A percentile compares a stretch with the other conserved stretches of the same genome.
phyloP scores from a whole-genome alignment of 331 rosid genomes.

The Pyracantha coccinea region DNA sequence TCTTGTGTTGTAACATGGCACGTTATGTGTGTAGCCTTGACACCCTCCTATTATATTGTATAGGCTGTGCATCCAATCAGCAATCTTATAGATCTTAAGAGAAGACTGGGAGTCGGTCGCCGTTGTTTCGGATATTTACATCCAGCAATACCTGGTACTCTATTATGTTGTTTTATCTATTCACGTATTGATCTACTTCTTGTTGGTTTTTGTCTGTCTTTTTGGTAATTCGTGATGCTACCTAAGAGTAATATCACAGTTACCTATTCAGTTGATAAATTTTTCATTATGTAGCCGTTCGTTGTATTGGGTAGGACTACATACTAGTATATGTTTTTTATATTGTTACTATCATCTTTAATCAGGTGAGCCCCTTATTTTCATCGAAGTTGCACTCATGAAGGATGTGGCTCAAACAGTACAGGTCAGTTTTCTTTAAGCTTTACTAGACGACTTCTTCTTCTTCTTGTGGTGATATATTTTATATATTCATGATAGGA shows the following conservation, averaged over 20 bases:
- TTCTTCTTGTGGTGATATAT: neutral
- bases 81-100: conserved; percentile 94
- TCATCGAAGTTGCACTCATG: conserved; percentile 87
- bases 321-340: neutral
- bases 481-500: conserved; percentile 40
- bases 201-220: neutral
- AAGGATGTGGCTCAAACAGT: conserved; percentile 66
- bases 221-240: neutral
- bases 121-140: conserved; percentile 95
- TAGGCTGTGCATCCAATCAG: conserved; percentile 99
- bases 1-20: conserved; percentile 6
- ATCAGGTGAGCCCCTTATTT: conserved; percentile 83
- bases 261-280: neutral
- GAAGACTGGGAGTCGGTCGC: conserved; percentile 94
- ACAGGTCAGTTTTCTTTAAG: conserved; percentile 40
- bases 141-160: conserved; percentile 71
- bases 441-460: neutral
- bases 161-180: neutral
- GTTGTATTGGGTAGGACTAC: neutral
- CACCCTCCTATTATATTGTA: conserved; percentile 20
- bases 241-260: neutral
- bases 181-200: neutral
- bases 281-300: neutral
- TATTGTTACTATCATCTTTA: neutral
- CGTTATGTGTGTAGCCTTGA: conserved; percentile 6